Conservation (phyloP, 1,284 basidiomycete species). For the Lignosus rhinocerotis region DNA sequence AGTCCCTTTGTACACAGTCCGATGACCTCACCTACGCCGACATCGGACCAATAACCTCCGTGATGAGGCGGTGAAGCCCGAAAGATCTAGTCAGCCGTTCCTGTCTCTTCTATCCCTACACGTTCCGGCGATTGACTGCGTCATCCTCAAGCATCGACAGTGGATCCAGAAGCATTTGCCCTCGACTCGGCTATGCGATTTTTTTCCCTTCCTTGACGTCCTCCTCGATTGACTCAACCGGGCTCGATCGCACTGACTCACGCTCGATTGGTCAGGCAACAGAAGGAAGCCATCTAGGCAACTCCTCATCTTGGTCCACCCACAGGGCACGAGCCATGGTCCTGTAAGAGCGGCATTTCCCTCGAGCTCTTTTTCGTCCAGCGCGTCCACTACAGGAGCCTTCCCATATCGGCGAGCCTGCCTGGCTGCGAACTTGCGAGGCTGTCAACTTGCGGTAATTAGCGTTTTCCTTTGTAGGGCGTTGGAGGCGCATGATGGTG, state of each 20-base stretch:
- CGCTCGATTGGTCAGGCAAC: background rate
- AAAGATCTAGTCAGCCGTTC: background rate
- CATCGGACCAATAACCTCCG: constrained; percentile 5
- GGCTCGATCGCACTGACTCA: background rate
- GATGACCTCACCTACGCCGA: constrained; percentile 3
- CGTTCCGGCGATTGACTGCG: background rate
- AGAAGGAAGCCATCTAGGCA: background rate
- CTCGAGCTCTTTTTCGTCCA: background rate
- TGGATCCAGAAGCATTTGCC: background rate
- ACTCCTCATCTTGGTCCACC: background rate
- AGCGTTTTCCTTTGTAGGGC: background rate
- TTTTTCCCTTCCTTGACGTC: background rate
- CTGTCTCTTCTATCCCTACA: background rate
- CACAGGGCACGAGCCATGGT: background rate
- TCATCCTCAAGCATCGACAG: background rate
- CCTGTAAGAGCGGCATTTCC: background rate
- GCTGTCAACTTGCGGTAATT: background rate
- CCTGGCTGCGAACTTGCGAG: constrained; percentile 1
- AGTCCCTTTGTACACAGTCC: constrained; percentile 1
- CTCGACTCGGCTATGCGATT: background rate
- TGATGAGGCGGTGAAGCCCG: background rate
- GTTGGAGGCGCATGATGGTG: background rate
- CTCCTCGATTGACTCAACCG: background rate
- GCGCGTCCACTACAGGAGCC: background rate
- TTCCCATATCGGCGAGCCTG: background rate